Base-by-base conservation (phyloP, 2,329 filamentous ascomycete species). In the Calonectria honghensis region DNA sequence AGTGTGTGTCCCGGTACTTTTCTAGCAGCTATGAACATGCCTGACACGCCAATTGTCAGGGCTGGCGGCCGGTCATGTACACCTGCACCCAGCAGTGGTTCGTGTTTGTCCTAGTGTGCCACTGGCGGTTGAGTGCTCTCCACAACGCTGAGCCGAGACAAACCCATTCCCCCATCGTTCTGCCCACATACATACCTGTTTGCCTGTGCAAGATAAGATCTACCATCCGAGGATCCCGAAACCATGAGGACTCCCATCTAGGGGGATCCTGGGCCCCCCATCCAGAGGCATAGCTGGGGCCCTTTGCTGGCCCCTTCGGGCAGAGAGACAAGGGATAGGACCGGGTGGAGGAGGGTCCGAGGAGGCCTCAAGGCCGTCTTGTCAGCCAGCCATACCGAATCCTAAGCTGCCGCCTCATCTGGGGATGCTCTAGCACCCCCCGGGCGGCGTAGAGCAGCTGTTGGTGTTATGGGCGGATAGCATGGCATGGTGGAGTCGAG, bases 151-250 rank as follows among this genome's bases (percentile, higher is more conserved):
- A 63, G 37, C 16, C 16, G 57, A 63, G 35, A 63, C 57, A 41
- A 63, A 29, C 57, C 35, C 27, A 63, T 63, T 29, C 57, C 24
- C n/a, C 57, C 57, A 48, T 48, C 20, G 11, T 13, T 24, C 18
- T 35, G 29, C 24, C 35, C 24, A 39, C 32, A 18, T 31, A 63
- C 57, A 29, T 39, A 41, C n/a, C 7, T 63, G n/a, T 63, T 63
- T 41, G 57, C 57, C 35, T 37, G 57, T 63, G 57, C 39, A 32
- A 57, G 57, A 29, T 63, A 10, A 27, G 57, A 63, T 63, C 57
- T 63, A 9, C 35, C 24, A 41, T 63, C 57, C 57, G 57, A 63
- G 35, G 35, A 41, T 63, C 57, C 57, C 57, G 57, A 63, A 63
- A 63, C 35, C 57, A 41, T 29, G 57, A 63, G 35, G n/a, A 39